Base-by-base conservation (phyloP, 768 basidiomycete species). In the Trametes punicea region DNA sequence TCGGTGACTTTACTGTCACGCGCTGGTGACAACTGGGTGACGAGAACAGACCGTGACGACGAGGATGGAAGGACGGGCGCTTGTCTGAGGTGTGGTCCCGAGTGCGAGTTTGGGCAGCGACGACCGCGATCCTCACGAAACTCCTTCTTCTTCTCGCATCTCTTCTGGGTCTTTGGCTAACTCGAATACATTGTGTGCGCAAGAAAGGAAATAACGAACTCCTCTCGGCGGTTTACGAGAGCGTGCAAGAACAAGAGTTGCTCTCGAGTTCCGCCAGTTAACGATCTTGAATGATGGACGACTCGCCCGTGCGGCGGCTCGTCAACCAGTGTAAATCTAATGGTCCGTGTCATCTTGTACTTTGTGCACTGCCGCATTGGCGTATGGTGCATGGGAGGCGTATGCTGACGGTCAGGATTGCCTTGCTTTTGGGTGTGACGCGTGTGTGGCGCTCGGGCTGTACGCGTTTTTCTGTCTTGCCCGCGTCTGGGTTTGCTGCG, bases 251-350 rank as follows among this genome's bases (percentile, higher is more conserved):
- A 20, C 25, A n/a, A 6, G 20, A 20, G 20, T 45, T 31, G 33
- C 26, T 41, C 18, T 20, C 30, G 46, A 33, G 25, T 5, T 44
- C n/a, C 48, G 51, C 36, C 41, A 30, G 13, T 40, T 40, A 18
- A 39, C 46, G 42, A 69, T 70, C 65, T 61, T 18, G 52, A 21
- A 69, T 36, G 64, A 69, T 70, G 69, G 66, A 69, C 50, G 65
- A 65, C 51, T 63, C 66, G 41, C 55, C 52, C 36, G 48, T 70
- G 38, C 62, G 65, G 48, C 62, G 65, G 55, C 68, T 69, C 54
- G 61, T 69, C 13, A 61, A 63, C 49, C 67, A 67, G 40, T 68
- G 68, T 44, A 68, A 62, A 63, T 67, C 68, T 2, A 71, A 67
- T 58, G 71, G 70, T 67, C 62, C 56, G 67, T 63, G 0, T 46